These are phyloP conservation scores for Pseudohalonectria lignicola DNA, from an alignment of 2,329 filamentous ascomycete genomes.

Conservation along the genomic window DNA sequence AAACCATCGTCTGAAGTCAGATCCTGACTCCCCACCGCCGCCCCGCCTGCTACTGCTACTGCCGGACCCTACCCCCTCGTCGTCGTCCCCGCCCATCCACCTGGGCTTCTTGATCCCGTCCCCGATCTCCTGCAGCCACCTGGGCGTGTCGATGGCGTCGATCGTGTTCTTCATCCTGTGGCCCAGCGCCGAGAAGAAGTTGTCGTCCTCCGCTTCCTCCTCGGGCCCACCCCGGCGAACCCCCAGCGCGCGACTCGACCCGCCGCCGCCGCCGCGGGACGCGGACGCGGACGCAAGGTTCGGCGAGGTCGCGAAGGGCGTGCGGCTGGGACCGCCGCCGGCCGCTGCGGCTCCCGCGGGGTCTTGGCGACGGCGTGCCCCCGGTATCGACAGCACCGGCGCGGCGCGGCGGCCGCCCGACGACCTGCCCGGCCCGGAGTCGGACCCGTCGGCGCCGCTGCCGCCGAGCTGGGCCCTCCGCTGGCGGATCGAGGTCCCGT, in stretches of 20 bases:
- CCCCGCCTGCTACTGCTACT: background rate
- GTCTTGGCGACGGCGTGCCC: too few relatives aligned
- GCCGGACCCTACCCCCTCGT: slow-evolving; percentile 16
- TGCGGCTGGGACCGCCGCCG: background rate
- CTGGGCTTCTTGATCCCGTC: slow-evolving; percentile 63
- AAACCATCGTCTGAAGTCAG: background rate
- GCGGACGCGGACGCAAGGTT: slow-evolving; percentile 23
- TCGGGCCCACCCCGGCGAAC: slow-evolving; percentile 18
- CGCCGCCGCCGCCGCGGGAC: slow-evolving; percentile 18
- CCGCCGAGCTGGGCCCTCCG: slow-evolving; percentile 32
- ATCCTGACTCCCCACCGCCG: background rate
- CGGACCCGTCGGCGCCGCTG: slow-evolving; percentile 16
- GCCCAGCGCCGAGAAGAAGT: slow-evolving; percentile 73
- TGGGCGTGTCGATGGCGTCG: slow-evolving; percentile 69
- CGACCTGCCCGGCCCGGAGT: slow-evolving; percentile 3
- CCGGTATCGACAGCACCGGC: slow-evolving; percentile 38
- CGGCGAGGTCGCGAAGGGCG: slow-evolving; percentile 4
- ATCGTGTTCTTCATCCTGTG: slow-evolving; percentile 88
- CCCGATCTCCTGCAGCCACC: slow-evolving; percentile 67
- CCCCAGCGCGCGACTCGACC: slow-evolving; percentile 15
- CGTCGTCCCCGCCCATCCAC: slow-evolving; percentile 62
- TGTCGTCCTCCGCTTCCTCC: slow-evolving; percentile 60
- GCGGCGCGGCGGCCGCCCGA: slow-evolving; percentile 19
- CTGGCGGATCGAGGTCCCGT: slow-evolving; percentile 46
- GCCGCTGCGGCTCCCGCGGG: slow-evolving; percentile 14